Evolutionary conservation across 176 grass and related monocot species (phyloP).

Genomic region (Rhynchospora pubera): DNA sequence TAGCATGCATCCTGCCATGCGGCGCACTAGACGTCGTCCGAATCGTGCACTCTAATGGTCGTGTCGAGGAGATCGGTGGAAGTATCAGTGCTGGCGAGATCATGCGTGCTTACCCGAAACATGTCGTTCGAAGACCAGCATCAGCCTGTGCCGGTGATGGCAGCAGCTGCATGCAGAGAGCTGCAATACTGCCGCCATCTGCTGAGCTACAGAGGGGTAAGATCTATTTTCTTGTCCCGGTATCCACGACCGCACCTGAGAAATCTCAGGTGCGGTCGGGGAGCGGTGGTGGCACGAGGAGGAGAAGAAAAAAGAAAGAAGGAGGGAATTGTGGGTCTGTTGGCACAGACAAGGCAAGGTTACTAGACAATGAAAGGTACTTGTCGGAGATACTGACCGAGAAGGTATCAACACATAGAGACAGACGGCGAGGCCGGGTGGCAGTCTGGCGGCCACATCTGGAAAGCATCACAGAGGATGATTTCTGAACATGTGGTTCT

Average conservation of each 20-base stretch:
- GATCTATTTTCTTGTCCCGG: constrained; percentile 91
- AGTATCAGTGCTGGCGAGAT: constrained; percentile 76
- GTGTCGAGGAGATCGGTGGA: constrained; percentile 81
- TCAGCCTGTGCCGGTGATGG: constrained; percentile 43
- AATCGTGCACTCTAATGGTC: constrained; percentile 93
- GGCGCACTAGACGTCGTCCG: constrained; percentile 92
- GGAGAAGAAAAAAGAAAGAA: constrained; percentile 56
- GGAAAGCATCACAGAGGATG: constrained; percentile 94
- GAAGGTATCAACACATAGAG: constrained; percentile 54
- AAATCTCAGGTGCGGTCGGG: constrained; percentile 8
- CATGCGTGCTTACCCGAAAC: constrained; percentile 86
- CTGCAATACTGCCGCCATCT: constrained; percentile 66
- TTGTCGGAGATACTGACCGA: constrained; percentile 85
- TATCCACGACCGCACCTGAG: constrained; percentile 31
- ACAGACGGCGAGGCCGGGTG: constrained; percentile 60
- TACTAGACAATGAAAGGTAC: constrained; percentile 79
- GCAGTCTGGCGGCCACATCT: constrained; percentile 91
- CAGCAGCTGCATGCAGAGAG: constrained; percentile 37
- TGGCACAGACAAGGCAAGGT: constrained; percentile 49
- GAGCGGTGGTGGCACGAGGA: neutral
- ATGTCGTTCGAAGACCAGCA: constrained; percentile 65
- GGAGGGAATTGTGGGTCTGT: neutral
- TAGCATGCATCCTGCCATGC: constrained; percentile 96
- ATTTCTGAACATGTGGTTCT: constrained; percentile 55
- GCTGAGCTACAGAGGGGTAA: constrained; percentile 90